Conservation (phyloP, 1,284 basidiomycete genomes). For the Cryptococcus sp. region DNA sequence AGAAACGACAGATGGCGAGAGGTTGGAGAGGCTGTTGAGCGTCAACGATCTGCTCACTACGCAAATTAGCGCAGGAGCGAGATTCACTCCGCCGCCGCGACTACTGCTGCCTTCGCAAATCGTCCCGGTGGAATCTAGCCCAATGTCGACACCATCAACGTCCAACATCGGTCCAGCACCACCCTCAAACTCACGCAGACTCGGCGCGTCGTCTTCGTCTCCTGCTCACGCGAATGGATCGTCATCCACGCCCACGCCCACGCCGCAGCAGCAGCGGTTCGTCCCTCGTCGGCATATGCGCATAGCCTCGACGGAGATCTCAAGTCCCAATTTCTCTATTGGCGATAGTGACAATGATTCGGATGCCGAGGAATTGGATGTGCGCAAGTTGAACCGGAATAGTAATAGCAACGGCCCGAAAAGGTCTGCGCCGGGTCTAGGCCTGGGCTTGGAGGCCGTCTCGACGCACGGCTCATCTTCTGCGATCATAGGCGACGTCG, state of each 20-base stretch:
- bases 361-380: conserved; percentile 58
- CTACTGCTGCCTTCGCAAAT: conserved; percentile 44
- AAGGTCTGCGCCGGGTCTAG: background rate
- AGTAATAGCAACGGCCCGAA: background rate
- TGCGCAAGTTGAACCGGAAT: conserved; percentile 6
- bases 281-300: conserved; percentile 38
- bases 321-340: conserved; percentile 64
- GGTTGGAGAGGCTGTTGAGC: conserved; percentile 66
- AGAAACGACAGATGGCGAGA: conserved; percentile 61
- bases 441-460: background rate
- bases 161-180: background rate
- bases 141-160: conserved; percentile 7
- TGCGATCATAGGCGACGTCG: background rate
- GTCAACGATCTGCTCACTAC: conserved; percentile 71
- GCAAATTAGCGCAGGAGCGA: conserved; percentile 50
- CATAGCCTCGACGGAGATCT: conserved; percentile 58
- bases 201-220: background rate
- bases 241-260: background rate
- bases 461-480: background rate
- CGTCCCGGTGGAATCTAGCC: conserved; percentile 14
- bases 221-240: background rate
- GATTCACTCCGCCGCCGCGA: conserved; percentile 43
- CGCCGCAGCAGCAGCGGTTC: background rate
- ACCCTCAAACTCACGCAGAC: background rate
- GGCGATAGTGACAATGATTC: conserved; percentile 64